Percentiles rank a stretch among this genome's conserved stretches.
These are phyloP conservation scores for Ecytonucleospora hepatopenaei DNA, from an alignment of 371 early-diverging fungal species.

Conservation along the genomic window DNA sequence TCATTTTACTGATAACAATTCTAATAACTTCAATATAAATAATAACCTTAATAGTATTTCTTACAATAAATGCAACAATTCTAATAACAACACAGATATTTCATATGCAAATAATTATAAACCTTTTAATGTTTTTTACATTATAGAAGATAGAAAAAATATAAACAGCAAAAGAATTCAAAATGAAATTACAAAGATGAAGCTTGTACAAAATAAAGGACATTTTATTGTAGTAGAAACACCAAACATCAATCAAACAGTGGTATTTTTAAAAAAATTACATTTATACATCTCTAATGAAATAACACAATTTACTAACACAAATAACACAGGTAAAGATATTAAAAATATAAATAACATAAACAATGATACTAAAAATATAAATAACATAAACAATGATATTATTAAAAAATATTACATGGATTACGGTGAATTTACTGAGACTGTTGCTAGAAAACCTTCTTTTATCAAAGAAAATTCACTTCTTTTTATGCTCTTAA, in stretches of 20 bases:
- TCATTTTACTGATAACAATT: background rate
- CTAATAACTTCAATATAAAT: background rate
- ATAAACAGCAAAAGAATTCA: constrained; percentile 43
- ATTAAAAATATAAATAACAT: background rate
- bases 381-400: background rate
- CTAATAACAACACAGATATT: too few species aligned
- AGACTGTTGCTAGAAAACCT: constrained; percentile 23
- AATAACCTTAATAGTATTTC: background rate
- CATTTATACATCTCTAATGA: background rate
- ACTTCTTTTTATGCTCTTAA: constrained; percentile 18
- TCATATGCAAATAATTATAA: too few species aligned
- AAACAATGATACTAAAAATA: background rate
- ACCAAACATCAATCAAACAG: constrained; percentile 40
- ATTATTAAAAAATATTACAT: constrained; percentile 3
- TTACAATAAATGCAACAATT: background rate
- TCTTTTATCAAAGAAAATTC: constrained; percentile 1
- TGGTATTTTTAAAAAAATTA: constrained; percentile 24
- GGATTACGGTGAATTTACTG: constrained; percentile 36
- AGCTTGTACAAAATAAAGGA: constrained; percentile 45
- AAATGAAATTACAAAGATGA: constrained; percentile 31
- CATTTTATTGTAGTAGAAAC: constrained; percentile 50
- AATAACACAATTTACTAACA: background rate
- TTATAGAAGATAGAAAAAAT: constrained; percentile 47
- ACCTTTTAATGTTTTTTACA: too few species aligned
- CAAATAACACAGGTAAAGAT: background rate